These are phyloP conservation scores for Trichoderma sp. DNA, from an alignment of 2,329 filamentous ascomycete genomes.

Conservation along the genomic window DNA sequence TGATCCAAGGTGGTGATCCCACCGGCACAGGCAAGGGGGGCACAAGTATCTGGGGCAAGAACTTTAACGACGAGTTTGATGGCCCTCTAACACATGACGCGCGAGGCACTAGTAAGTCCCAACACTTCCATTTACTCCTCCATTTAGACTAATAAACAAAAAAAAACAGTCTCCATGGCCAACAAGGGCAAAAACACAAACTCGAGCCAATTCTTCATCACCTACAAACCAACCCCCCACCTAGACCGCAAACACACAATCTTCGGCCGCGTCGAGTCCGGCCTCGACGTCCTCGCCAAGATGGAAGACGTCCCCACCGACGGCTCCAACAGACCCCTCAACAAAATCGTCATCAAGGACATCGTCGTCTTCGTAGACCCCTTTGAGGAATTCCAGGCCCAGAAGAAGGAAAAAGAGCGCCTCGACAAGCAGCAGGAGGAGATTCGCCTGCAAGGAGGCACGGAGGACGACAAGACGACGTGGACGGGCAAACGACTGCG, in stretches of 20 bases:
- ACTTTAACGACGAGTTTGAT: constrained; percentile 91
- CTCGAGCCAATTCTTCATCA: constrained; percentile 91
- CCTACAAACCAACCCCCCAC: constrained; percentile 80
- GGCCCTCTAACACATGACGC: constrained; percentile 80
- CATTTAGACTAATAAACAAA: neutral
- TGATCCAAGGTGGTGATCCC: constrained; percentile 96
- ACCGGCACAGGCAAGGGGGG: constrained; percentile 91
- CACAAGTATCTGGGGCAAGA: constrained; percentile 86
- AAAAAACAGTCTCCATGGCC: constrained; percentile 70
- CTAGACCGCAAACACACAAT: constrained; percentile 97
- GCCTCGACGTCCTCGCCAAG: constrained; percentile 65
- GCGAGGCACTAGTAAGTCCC: constrained; percentile 60
- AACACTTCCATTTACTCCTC: neutral
- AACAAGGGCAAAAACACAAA: constrained; percentile 99
- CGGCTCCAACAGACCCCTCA: constrained; percentile 69
- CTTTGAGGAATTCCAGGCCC: constrained; percentile 86
- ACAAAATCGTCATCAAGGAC: constrained; percentile 78
- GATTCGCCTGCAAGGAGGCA: constrained; percentile 63
- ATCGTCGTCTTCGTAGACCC: constrained; percentile 88
- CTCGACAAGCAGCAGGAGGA: constrained; percentile 59
- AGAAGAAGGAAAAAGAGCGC: constrained; percentile 64
- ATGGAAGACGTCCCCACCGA: constrained; percentile 79
- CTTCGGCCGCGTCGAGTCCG: constrained; percentile 82
- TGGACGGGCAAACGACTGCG: constrained; percentile 95
- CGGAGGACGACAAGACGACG: constrained; percentile 84